These are phyloP conservation scores for Boehmeria nivea DNA, from an alignment of 306 rosid species.

Conservation along the genomic window DNA sequence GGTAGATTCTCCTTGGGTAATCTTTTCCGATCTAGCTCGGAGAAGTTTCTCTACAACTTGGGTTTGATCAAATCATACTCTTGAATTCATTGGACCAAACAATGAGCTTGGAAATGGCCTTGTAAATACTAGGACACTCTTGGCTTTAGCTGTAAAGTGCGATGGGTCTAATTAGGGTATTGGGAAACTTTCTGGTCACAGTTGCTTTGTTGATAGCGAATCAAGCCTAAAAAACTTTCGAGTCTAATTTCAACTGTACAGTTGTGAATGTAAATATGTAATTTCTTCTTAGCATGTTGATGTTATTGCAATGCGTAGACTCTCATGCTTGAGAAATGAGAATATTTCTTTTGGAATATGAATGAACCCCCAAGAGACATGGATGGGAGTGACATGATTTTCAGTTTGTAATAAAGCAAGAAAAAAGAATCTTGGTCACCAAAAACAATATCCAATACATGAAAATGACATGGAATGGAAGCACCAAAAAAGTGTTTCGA, in stretches of 20 bases:
- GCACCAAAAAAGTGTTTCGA: no score
- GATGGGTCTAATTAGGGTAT: conserved; percentile 13
- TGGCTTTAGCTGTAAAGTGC: conserved; percentile 26
- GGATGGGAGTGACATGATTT: no score
- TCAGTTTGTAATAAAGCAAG: no score
- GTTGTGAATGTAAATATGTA: conserved; percentile 14
- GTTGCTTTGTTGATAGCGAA: conserved; percentile 9
- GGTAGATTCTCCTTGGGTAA: conserved; percentile 58
- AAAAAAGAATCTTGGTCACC: no score
- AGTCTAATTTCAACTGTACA: conserved; percentile 29
- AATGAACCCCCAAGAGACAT: no score
- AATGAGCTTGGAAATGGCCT: not conserved
- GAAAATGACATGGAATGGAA: conserved; percentile 6
- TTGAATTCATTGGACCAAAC: conserved; percentile 30
- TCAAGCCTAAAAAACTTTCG: conserved; percentile 15
- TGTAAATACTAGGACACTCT: no score
- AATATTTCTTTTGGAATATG: no score
- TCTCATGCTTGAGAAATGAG: no score
- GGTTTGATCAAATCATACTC: conserved; percentile 77
- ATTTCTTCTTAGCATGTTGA: conserved; percentile 4
- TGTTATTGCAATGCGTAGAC: no score
- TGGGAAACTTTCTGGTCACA: conserved; percentile 5
- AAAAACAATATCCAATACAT: not conserved
- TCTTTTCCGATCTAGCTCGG: conserved; percentile 77
- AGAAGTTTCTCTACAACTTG: conserved; percentile 80